Base-by-base conservation (phyloP, 2,329 filamentous ascomycete genomes). In the Chrysoporthe deuterocubensis region DNA sequence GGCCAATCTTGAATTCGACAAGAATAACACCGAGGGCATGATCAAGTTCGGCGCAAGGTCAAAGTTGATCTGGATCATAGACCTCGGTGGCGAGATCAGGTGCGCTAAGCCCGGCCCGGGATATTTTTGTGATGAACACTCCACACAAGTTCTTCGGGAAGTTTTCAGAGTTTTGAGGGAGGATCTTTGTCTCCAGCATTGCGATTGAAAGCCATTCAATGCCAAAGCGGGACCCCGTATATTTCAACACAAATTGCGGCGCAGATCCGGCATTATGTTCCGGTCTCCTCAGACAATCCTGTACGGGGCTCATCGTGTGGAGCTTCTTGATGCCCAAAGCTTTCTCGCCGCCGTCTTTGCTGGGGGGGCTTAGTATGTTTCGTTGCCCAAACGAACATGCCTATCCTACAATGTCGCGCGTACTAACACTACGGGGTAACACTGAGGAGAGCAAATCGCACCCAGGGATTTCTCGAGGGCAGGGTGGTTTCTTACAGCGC, bases 401-500 rank as follows among this genome's bases (percentile, higher is more conserved):
- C 26, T 34, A 5, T 52, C 50, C 26, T 34, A 5, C 13, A 21
- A 54, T 54, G 4, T 54, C 8, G 4, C 50, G 21, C 6, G 21
- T 18, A 57, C 54, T 9, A 40, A 40, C 37, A 40, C 54, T 40
- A 18, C 16, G 18, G 46, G 48, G 48, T 48, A 57, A 48, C 46
- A 66, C 48, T 56, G 59, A 54, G 14, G 14, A 16, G 2, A 34
- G 9, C 26, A 54, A 5, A 32, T 16, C 7, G 18, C 46, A 21
- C 44, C 18, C 46, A 21, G 11, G 13, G 11, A 26, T 34, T 32
- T 52, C 50, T 54, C 14, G 21, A 54, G 50, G 50, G 21, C 50
- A 54, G 14, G 21, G 61, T 64, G 37, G 44, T 14, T 48, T 32
- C 40, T 42, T 57, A 16, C 64, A 21, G 48, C 42, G 62, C 48